Percentiles rank a stretch among this genome's conserved stretches.
Evolutionary conservation across 352 stramenopile genomes (phyloP).

Genomic region (Phytophthora vignae): DNA sequence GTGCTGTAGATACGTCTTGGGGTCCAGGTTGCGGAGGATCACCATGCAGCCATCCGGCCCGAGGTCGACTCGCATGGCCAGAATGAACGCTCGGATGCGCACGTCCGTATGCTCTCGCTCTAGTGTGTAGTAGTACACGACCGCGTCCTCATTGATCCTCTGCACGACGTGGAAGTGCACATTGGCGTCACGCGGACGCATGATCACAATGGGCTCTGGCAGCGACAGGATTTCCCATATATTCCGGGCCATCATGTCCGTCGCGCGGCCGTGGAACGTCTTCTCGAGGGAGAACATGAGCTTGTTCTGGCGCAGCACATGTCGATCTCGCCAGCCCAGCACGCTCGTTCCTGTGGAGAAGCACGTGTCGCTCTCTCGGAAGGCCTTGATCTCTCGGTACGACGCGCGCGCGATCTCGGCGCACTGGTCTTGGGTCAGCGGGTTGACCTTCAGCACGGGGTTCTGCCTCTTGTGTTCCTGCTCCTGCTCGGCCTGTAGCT

Average conservation of each 20-base stretch:
- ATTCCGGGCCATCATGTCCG: conserved; percentile 48
- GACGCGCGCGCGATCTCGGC: conserved; percentile 52
- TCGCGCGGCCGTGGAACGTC: conserved; percentile 45
- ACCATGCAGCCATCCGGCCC: conserved; percentile 48
- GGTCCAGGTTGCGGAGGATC: conserved; percentile 64
- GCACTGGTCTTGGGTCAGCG: conserved; percentile 54
- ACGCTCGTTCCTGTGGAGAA: conserved; percentile 66
- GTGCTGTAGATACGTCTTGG: conserved; percentile 58
- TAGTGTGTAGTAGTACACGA: conserved; percentile 80
- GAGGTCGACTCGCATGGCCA: conserved; percentile 64
- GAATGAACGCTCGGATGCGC: conserved; percentile 65
- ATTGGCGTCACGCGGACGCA: conserved; percentile 60
- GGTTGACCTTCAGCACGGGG: conserved; percentile 50
- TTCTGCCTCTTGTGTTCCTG: conserved; percentile 57
- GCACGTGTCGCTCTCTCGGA: conserved; percentile 57
- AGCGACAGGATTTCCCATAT: conserved; percentile 65
- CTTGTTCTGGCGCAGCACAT: conserved; percentile 53
- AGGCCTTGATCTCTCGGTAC: conserved; percentile 58
- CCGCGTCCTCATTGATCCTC: conserved; percentile 58
- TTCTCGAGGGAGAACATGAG: conserved; percentile 80
- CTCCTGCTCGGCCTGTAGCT: conserved; percentile 31
- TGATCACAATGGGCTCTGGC: conserved; percentile 51
- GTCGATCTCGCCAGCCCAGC: conserved; percentile 73
- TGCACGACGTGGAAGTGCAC: conserved; percentile 74
- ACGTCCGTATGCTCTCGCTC: conserved; percentile 61